A percentile compares a stretch with the other conserved stretches of the same genome.
Evolutionary conservation across 2,329 filamentous ascomycete genomes (phyloP).

Genomic region (Neospermospora avenae): DNA sequence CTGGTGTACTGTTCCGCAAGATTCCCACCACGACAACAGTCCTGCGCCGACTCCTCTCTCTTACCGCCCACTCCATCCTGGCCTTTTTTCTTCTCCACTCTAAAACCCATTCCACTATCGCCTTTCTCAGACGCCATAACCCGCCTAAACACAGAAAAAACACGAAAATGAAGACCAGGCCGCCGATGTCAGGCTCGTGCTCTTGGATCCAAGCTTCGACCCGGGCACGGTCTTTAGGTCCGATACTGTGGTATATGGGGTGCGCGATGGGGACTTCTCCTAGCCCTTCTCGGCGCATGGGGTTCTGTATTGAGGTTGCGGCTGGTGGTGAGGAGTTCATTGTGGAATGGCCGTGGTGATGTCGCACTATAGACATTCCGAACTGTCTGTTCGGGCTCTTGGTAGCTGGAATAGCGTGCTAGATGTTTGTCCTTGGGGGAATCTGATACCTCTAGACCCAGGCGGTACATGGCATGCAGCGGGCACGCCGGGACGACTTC

Average conservation of each 20-base stretch:
- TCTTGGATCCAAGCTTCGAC: background rate
- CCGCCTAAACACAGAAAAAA: background rate
- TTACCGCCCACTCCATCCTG: background rate
- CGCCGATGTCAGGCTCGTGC: background rate
- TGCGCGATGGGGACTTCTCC: background rate
- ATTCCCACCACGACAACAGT: conserved; percentile 7
- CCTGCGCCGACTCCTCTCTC: background rate
- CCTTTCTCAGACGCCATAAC: background rate
- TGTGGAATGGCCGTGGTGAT: background rate
- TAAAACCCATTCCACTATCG: background rate
- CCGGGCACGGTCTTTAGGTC: background rate
- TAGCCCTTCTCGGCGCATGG: background rate
- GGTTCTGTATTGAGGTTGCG: background rate
- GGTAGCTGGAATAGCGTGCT: background rate
- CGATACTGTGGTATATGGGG: background rate
- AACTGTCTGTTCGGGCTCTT: background rate
- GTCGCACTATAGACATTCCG: too few relatives aligned
- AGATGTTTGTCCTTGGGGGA: background rate
- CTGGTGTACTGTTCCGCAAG: too few relatives aligned
- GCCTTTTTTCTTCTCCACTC: background rate
- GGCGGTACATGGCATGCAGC: background rate
- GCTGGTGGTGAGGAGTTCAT: background rate
- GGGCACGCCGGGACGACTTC: too few relatives aligned
- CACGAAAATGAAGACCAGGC: background rate
- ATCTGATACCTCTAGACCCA: background rate